Base-by-base conservation (phyloP, 2,329 filamentous ascomycete species). In the Alternaria viburni region DNA sequence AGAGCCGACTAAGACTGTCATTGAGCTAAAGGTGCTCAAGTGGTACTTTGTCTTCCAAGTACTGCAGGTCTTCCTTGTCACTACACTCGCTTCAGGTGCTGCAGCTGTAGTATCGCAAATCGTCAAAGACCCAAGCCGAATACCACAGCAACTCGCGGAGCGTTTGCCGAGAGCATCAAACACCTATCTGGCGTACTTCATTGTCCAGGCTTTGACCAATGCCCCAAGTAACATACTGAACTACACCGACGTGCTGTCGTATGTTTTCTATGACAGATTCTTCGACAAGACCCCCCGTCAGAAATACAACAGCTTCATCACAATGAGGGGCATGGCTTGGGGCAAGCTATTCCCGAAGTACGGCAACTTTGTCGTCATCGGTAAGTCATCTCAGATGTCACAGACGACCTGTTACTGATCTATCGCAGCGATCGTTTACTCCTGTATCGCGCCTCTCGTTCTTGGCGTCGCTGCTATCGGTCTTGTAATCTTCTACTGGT, bases 131-230 rank as follows among this genome's bases (percentile, higher is more conserved):
- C 93, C 93, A 0, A 77, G 82, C 3, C 81, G 81, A 0, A 87
- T 89, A 7, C 88, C 93, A 0, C 81, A 77, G 0, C 81, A 96
- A 43, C 85, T 97, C 5, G 90, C 93, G 1, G 74, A 84, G 15
- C 91, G 92, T 62, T 84, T 99, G 6, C 96, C 96, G 17, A 90
- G 88, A 59, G 90, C 93, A 0, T 94, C 93, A 64, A 98, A 97
- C 81, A 96, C 98, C 77, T 99, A 97, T 80, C 90, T 98, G 19
- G 93, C 91, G 0, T 99, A 98, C 82, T 96, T 99, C 69, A 88
- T 98, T 30, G 88, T 99, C 3, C 96, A 98, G 80, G 96, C 95
- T 32, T 80, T 98, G 61, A 90, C 90, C 1, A 89, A 95, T 65
- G 91, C 93, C 4, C 87, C 92, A 0, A 87, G 90, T 50, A 87